Base-by-base conservation (phyloP, 1,284 basidiomycete genomes). In the Ustilago esculenta region DNA sequence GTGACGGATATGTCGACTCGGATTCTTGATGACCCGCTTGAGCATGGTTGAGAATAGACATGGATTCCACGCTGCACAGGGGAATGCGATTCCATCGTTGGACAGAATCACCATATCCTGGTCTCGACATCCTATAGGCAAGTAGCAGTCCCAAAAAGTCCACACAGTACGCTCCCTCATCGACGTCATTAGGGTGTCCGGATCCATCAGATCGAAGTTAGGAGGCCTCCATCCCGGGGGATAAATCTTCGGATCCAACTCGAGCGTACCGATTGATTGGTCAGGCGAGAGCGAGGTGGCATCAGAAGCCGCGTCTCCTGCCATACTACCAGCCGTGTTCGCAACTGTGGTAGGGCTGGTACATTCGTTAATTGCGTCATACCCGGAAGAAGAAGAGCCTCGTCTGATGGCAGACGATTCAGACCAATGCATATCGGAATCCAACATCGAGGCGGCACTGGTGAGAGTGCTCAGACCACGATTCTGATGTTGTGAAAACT, bases 111-210 rank as follows among this genome's bases (percentile, higher is more conserved):
- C 56, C 48, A 71, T 43, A 29, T 71, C 68, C 41, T 71, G 61
- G 24, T 66, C 68, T 7, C 68, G 57, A n/a, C 57, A 51, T 5
- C 68, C 68, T 2, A 71, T 45, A 3, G 68, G 68, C 14, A 65
- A 42, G n/a, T 54, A 58, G 45, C 63, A 71, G 54, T 71, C 68
- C 68, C 68, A 71, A 20, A 71, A 71, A 6, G 61, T 66, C 68
- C 68, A 71, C 10, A 66, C 63, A 7, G 68, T 71, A 7, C 34
- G 34, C 30, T 66, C 47, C 1, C 63, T 56, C 39, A 59, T 35
- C 23, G 49, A 39, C 0, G 55, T 57, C 52, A 57, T 44, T 24
- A 71, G 49, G 18, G 25, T 1, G 4, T 45, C 56, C 10, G 68
- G 63, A 34, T 71, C 54, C 8, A 71, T 53, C 4, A 71, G 23